These are phyloP conservation scores for Escallonia herrerae DNA, from an alignment of 129 eudicot genomes.

Conservation along the genomic window DNA sequence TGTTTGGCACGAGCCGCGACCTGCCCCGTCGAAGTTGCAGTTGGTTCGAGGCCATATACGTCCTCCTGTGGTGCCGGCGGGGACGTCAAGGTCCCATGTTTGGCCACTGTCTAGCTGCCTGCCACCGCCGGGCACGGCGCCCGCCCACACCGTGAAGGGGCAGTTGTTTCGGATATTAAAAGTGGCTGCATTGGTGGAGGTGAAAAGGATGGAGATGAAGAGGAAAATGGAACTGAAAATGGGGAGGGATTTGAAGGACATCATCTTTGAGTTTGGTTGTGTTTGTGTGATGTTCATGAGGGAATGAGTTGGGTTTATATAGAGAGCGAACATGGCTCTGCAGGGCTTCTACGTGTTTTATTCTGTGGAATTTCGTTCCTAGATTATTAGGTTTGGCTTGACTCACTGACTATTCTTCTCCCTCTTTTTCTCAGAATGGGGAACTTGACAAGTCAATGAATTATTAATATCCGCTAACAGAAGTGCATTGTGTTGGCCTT, in stretches of 20 bases:
- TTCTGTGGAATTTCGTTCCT: no score
- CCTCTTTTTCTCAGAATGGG: no score
- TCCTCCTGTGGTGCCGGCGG: slow-evolving; percentile 18
- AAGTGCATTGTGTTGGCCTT: no score
- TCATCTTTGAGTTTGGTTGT: no score
- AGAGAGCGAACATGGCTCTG: no score
- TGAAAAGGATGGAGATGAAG: slow-evolving; percentile 13
- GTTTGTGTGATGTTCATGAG: no score
- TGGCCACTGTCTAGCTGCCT: slow-evolving; percentile 27
- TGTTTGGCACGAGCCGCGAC: slow-evolving; percentile 36
- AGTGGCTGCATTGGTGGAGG: slow-evolving; percentile 25
- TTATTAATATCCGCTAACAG: no score
- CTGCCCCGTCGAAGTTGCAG: slow-evolving; percentile 28
- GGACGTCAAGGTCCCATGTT: slow-evolving; percentile 15
- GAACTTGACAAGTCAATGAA: no score
- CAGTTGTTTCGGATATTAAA: slow-evolving; percentile 43
- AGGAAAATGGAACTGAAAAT: slow-evolving; percentile 20
- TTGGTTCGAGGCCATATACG: slow-evolving; percentile 48
- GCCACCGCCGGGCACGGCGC: slow-evolving; percentile 49
- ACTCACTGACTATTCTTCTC: no score
- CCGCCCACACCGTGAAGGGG: slow-evolving; percentile 58
- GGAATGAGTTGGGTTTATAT: no score
- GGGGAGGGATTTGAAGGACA: neutral
- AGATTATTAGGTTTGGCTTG: no score
- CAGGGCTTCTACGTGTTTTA: no score